These are phyloP conservation scores for Vitis hybrid DNA, from an alignment of 177 flowering plant species.

Conservation along the genomic window DNA sequence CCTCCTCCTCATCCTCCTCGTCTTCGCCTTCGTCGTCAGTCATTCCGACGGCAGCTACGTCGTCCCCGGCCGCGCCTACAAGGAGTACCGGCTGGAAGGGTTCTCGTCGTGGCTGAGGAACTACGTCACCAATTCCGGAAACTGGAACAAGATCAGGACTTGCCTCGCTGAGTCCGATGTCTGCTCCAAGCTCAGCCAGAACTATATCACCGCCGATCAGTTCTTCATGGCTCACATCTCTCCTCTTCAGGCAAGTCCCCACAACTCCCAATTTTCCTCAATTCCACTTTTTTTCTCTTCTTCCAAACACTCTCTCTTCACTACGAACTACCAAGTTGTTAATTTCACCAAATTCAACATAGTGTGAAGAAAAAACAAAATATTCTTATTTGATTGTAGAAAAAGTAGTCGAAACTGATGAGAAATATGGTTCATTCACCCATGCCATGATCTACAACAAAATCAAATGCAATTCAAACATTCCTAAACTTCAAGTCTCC, in stretches of 20 bases:
- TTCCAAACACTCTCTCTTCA: too few relatives aligned
- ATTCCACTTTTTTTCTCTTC: background rate
- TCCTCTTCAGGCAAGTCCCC: constrained; percentile 68
- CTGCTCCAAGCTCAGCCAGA: constrained; percentile 45
- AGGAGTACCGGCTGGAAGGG: constrained; percentile 66
- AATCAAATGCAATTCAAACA: too few relatives aligned
- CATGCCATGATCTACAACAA: too few relatives aligned
- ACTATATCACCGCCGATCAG: constrained; percentile 58
- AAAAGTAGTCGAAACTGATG: too few relatives aligned
- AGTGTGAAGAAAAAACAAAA: too few relatives aligned
- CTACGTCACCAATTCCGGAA: constrained; percentile 40
- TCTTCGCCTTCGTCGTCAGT: constrained; percentile 81
- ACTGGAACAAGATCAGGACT: constrained; percentile 60
- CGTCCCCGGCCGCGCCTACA: constrained; percentile 58
- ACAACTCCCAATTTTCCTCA: background rate
- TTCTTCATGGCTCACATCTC: constrained; percentile 57
- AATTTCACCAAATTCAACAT: constrained; percentile 1
- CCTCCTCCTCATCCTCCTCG: constrained; percentile 54
- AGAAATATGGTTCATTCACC: too few relatives aligned
- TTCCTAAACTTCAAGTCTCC: too few relatives aligned
- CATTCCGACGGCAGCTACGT: constrained; percentile 52
- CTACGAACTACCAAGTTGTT: background rate
- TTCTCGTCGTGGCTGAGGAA: constrained; percentile 68
- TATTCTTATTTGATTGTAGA: too few relatives aligned
- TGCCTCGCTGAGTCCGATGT: constrained; percentile 54